A percentile compares a stretch with the other conserved stretches of the same genome.
Evolutionary conservation across 106 monocot genomes (phyloP).

Genomic region (Cymbidium sinense): DNA sequence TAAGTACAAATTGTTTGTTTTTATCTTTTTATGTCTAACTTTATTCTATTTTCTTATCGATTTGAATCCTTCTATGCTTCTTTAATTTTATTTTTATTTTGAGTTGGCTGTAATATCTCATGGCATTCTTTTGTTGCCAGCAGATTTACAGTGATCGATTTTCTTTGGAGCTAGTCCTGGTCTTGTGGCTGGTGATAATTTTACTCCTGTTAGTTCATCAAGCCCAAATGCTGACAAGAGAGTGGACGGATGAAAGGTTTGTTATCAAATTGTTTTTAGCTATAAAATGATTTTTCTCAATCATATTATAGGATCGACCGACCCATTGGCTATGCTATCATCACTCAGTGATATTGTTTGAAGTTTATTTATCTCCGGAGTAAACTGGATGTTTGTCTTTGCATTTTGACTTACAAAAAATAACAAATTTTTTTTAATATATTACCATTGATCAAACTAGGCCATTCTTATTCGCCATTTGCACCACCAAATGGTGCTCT

Average conservation of each 20-base stretch:
- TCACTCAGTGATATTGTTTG: background rate
- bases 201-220: slow-evolving; percentile 34
- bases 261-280: background rate
- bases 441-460: slow-evolving; percentile 16
- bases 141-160: slow-evolving; percentile 85
- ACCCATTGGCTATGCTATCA: background rate
- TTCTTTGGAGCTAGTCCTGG: slow-evolving; percentile 60
- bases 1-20: background rate
- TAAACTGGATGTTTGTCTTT: background rate
- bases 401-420: background rate
- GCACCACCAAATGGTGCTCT: slow-evolving; percentile 74
- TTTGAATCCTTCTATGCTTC: background rate
- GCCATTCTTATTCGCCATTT: slow-evolving; percentile 59
- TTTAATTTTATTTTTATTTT: background rate
- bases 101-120: background rate
- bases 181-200: slow-evolving; percentile 36
- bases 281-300: background rate
- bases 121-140: slow-evolving; percentile 11
- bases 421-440: too few species aligned
- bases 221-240: slow-evolving; percentile 55
- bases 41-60: background rate
- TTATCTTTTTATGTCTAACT: background rate
- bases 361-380: background rate
- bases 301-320: background rate
- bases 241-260: slow-evolving; percentile 67